A percentile compares a stretch with the other conserved stretches of the same genome.
phyloP scores from a whole-genome alignment of 345 rosid genomes.

The Salix dunnii region DNA sequence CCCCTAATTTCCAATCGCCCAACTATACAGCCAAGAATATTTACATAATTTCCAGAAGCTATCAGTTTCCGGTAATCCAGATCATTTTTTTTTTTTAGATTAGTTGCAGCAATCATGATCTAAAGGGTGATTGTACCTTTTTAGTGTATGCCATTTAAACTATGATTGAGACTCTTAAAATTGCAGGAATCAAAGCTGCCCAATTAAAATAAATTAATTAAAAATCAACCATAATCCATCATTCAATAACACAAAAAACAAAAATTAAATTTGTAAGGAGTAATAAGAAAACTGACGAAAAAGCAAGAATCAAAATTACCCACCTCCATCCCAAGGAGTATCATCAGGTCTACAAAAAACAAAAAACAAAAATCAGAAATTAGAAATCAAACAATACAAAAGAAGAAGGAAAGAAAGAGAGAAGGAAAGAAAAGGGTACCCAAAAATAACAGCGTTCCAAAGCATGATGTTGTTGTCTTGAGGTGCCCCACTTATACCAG shows the following conservation, averaged over 20 bases:
- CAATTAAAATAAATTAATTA: neutral
- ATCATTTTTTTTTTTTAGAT: neutral
- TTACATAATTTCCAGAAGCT: neutral
- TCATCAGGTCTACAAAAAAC: slow-evolving; percentile 61
- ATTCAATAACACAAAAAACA: neutral
- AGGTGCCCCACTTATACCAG: slow-evolving; percentile 34
- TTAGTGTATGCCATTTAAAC: neutral
- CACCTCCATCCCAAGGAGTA: slow-evolving; percentile 89
- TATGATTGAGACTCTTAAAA: neutral
- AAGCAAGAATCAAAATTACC: slow-evolving; percentile 16
- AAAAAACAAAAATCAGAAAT: slow-evolving; percentile 6
- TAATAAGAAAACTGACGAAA: neutral
- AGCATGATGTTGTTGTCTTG: slow-evolving; percentile 33
- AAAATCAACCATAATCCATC: neutral
- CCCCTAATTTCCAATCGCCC: neutral
- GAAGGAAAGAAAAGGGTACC: slow-evolving; percentile 5
- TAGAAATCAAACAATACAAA: neutral
- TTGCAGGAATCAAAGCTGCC: neutral
- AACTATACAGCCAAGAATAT: neutral
- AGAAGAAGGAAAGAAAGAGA: neutral
- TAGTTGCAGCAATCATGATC: neutral
- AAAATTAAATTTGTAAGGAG: too few relatives aligned
- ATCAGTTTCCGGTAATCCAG: neutral
- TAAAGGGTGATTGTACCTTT: neutral
- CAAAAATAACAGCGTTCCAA: slow-evolving; percentile 38